Conservation (phyloP, 108 stramenopile genomes). For the Cylindrotheca fusiformis region DNA sequence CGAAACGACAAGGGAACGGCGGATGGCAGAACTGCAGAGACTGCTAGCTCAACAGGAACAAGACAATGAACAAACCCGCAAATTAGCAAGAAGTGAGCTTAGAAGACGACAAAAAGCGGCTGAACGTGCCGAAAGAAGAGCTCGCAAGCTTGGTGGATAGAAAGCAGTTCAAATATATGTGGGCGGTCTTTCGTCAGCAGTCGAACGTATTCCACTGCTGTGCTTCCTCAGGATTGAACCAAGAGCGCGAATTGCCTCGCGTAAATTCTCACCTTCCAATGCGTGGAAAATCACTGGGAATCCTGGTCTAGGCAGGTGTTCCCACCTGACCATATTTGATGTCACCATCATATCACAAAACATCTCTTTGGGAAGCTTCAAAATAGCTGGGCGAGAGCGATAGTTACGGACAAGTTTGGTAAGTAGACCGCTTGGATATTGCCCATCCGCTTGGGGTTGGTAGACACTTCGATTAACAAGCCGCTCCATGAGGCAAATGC, state of each 20-base stretch:
- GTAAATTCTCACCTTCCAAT: conserved; percentile 57
- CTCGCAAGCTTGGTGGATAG: conserved; percentile 5
- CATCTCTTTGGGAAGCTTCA: conserved; percentile 54
- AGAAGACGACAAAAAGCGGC: neutral
- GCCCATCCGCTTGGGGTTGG: conserved; percentile 5
- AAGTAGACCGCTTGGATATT: conserved; percentile 37
- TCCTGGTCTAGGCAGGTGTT: conserved; percentile 46
- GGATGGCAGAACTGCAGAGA: conserved; percentile 4
- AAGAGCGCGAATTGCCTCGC: conserved; percentile 75
- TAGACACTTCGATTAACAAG: conserved; percentile 5
- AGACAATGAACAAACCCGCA: neutral
- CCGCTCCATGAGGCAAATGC: conserved; percentile 50
- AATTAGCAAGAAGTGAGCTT: neutral
- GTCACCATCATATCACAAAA: conserved; percentile 45
- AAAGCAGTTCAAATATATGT: too few relatives aligned
- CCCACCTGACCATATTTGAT: conserved; percentile 44
- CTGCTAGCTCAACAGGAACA: neutral
- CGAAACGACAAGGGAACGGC: conserved; percentile 9
- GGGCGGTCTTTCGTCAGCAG: conserved; percentile 46
- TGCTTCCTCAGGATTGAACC: conserved; percentile 84
- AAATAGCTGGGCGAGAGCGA: conserved; percentile 60
- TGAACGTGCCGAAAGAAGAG: neutral
- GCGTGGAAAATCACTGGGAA: conserved; percentile 71
- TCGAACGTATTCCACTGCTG: conserved; percentile 60
- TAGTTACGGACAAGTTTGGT: conserved; percentile 63